Conservation (phyloP, 805 yeast species). For the Teunomyces lycoperdinae region DNA sequence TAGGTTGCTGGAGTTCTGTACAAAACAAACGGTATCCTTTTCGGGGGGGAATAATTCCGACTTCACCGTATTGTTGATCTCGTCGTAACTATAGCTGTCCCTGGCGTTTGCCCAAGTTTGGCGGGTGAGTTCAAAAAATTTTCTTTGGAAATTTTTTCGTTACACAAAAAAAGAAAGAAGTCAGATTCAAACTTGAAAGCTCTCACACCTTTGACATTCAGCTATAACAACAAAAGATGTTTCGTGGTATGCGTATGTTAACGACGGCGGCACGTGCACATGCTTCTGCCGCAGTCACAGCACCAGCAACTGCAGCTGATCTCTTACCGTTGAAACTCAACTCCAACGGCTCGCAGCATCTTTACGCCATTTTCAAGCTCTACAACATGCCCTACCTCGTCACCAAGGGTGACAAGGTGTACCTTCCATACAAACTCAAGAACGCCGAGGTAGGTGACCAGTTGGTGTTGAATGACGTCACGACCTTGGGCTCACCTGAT, state of each 20-base stretch:
- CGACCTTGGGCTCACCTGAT: slow-evolving; percentile 81
- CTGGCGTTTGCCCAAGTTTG: not conserved
- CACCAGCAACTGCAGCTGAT: slow-evolving; percentile 3
- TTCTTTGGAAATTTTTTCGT: slow-evolving; percentile 1
- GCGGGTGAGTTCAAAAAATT: not conserved
- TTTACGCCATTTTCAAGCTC: slow-evolving; percentile 80
- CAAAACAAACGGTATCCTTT: not conserved
- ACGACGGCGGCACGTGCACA: not conserved
- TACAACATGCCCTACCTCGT: slow-evolving; percentile 85
- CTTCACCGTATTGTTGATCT: not conserved
- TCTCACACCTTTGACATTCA: no score
- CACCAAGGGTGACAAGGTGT: slow-evolving; percentile 84
- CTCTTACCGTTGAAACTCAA: slow-evolving; percentile 57
- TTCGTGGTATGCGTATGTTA: not conserved
- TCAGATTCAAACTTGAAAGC: not conserved
- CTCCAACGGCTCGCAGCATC: slow-evolving; percentile 46
- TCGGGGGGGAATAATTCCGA: not conserved
- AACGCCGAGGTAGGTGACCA: slow-evolving; percentile 81
- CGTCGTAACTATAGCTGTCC: not conserved
- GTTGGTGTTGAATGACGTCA: slow-evolving; percentile 70
- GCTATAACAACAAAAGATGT: not conserved
- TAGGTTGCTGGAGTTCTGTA: not conserved
- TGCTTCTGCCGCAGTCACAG: not conserved
- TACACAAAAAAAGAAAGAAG: not conserved
- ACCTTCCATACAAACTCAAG: slow-evolving; percentile 74